phyloP scores from a whole-genome alignment of 2,329 filamentous ascomycete species.

The Trichoderma atrobrunneum region DNA sequence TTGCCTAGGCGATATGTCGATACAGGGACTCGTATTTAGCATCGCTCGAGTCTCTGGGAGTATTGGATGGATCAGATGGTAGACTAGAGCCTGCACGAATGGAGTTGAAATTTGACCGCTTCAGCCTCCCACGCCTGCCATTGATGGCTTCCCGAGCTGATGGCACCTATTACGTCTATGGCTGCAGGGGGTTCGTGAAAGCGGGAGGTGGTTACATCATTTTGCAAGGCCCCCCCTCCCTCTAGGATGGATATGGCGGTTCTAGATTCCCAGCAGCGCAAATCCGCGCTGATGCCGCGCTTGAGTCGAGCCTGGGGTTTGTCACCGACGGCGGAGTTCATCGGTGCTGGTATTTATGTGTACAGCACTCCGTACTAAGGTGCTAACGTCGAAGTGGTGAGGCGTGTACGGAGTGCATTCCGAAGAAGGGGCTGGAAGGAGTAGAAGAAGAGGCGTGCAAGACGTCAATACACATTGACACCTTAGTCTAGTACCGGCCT shows the following conservation, averaged over 20 bases:
- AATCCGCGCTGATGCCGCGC: not conserved
- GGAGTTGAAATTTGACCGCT: not conserved
- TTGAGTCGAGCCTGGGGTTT: not conserved
- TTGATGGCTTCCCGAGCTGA: conserved; percentile 16
- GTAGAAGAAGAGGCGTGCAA: not conserved
- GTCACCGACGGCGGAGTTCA: not conserved
- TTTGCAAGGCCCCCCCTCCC: not conserved
- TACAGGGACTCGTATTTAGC: too few relatives aligned
- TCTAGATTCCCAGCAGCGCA: conserved; percentile 12
- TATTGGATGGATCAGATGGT: not conserved
- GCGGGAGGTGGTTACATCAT: conserved; percentile 20
- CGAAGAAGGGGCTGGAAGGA: not conserved
- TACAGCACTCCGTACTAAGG: not conserved
- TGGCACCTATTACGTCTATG: conserved; percentile 20
- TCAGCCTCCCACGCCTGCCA: conserved; percentile 8
- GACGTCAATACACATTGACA: not conserved
- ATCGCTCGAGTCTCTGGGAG: not conserved
- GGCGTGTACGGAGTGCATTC: not conserved
- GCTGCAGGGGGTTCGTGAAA: conserved; percentile 16
- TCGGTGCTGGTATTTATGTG: not conserved
- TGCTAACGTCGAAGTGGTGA: not conserved
- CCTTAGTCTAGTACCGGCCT: too few relatives aligned
- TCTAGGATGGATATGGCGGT: not conserved
- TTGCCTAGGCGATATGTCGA: not conserved
- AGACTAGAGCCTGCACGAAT: not conserved